A percentile compares a stretch with the other conserved stretches of the same genome.
phyloP scores from a whole-genome alignment of 495 filamentous ascomycete genomes.

The Penicillium simplicissimum region DNA sequence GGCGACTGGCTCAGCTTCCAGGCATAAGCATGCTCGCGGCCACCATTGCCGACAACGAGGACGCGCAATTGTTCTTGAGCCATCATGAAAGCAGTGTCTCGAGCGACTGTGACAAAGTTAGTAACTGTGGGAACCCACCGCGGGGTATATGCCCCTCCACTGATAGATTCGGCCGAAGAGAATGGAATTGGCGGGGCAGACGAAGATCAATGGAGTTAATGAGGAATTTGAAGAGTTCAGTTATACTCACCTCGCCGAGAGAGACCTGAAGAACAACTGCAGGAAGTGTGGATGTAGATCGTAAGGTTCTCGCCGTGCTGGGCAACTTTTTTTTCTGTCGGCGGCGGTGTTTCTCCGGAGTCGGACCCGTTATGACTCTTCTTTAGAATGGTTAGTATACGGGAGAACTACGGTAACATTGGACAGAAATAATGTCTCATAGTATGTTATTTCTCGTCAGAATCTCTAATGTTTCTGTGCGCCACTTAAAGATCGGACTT shows the following conservation, averaged over 20 bases:
- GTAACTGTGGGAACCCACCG: conserved; percentile 25
- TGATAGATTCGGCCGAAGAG: conserved; percentile 3
- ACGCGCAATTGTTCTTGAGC: conserved; percentile 56
- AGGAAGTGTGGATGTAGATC: conserved; percentile 17
- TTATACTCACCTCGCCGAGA: conserved; percentile 35
- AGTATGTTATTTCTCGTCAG: too few species aligned
- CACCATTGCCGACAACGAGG: conserved; percentile 89
- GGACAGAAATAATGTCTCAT: too few species aligned
- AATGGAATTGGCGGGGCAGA: conserved; percentile 3
- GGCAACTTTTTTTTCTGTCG: conserved; percentile 34
- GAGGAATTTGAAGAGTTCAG: neutral
- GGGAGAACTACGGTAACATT: neutral
- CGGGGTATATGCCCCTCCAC: conserved; percentile 35
- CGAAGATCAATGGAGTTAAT: conserved; percentile 4
- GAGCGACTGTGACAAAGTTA: conserved; percentile 31
- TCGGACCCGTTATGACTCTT: conserved; percentile 14
- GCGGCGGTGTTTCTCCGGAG: conserved; percentile 31
- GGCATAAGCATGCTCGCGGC: conserved; percentile 90
- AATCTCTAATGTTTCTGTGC: too few species aligned
- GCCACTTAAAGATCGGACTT: too few species aligned
- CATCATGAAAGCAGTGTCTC: conserved; percentile 41
- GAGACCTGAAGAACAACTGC: conserved; percentile 36
- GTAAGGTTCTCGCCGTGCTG: conserved; percentile 15
- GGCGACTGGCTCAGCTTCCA: conserved; percentile 90
- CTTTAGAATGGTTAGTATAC: neutral